Conservation (phyloP, 2,329 filamentous ascomycete species). For the Epichloe brachyelytri region DNA sequence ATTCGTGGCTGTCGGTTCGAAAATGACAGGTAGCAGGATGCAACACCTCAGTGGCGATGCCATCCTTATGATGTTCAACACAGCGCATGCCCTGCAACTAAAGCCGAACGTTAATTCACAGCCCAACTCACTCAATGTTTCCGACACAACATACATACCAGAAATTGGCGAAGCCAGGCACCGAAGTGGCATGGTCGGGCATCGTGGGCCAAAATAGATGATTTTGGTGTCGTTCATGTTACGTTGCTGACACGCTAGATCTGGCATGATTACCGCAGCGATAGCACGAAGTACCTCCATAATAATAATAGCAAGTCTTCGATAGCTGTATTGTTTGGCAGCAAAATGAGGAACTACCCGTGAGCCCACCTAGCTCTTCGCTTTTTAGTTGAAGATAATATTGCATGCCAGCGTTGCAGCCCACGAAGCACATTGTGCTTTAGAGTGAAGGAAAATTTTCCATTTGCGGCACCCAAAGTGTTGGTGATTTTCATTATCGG, state of each 20-base stretch:
- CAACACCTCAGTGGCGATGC: background rate
- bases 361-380: too few species aligned
- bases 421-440: background rate
- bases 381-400: background rate
- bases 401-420: background rate
- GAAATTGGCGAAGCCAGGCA: background rate
- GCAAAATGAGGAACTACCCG: background rate
- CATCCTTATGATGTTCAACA: slow-evolving; percentile 4
- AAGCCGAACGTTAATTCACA: background rate
- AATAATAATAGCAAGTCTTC: background rate
- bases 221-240: background rate
- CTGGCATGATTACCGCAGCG: background rate
- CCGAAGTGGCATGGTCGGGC: background rate
- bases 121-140: background rate
- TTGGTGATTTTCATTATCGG: background rate
- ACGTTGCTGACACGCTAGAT: background rate
- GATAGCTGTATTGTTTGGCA: background rate
- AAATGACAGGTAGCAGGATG: background rate
- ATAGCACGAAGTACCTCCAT: background rate
- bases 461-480: background rate
- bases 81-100: background rate
- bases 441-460: background rate
- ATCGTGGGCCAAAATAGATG: background rate
- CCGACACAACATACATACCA: background rate
- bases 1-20: background rate